phyloP scores from a whole-genome alignment of 116 monocot genomes.

The Thalassia testudinum region DNA sequence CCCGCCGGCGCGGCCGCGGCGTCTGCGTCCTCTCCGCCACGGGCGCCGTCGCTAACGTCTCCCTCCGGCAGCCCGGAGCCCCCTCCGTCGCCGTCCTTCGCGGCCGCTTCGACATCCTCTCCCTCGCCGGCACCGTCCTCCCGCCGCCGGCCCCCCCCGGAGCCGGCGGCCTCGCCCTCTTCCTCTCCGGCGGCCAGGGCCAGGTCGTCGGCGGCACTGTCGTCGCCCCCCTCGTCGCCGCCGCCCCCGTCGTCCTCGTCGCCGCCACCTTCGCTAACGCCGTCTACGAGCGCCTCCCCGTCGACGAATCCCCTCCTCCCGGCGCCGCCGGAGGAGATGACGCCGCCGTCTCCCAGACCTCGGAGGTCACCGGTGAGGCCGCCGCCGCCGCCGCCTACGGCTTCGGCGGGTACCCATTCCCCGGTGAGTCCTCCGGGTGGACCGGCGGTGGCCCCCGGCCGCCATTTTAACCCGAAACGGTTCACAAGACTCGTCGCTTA shows the following conservation, averaged over 20 bases:
- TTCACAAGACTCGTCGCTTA: too few relatives aligned
- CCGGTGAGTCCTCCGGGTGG: too few relatives aligned
- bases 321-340: not conserved
- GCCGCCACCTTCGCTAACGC: conserved; percentile 62
- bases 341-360: not conserved
- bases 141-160: conserved; percentile 51
- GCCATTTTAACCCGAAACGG: too few relatives aligned
- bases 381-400: too few relatives aligned
- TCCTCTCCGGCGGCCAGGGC: conserved; percentile 66
- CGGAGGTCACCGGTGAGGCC: too few relatives aligned
- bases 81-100: conserved; percentile 37
- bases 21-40: conserved; percentile 51
- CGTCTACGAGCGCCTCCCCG: conserved; percentile 49
- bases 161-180: conserved; percentile 49
- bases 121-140: conserved; percentile 62
- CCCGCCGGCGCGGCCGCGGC: conserved; percentile 44
- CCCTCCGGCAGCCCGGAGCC: conserved; percentile 48
- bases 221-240: conserved; percentile 43
- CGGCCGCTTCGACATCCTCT: conserved; percentile 79
- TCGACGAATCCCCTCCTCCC: conserved; percentile 28
- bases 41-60: conserved; percentile 58
- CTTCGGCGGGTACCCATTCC: too few relatives aligned
- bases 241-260: conserved; percentile 63
- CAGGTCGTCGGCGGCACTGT: conserved; percentile 78
- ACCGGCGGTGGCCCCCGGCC: too few relatives aligned